Conservation (phyloP, 306 rosid genomes). For the Hippophae tibetana region DNA sequence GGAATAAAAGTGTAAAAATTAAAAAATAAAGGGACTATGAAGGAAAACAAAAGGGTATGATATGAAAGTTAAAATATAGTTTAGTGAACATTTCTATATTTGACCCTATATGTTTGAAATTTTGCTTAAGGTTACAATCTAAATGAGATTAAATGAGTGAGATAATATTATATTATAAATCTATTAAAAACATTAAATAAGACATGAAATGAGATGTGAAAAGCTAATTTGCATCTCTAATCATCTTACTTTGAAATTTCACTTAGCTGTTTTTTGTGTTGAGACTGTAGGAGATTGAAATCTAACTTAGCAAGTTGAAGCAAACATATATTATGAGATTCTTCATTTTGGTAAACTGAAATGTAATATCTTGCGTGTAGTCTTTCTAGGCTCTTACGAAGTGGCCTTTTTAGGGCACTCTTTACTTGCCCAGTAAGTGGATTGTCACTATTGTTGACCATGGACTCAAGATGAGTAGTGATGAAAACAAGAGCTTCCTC, state of each 20-base stretch:
- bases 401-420: conserved; percentile 3
- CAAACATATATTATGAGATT: conserved; percentile 9
- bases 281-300: conserved; percentile 26
- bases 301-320: conserved; percentile 25
- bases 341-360: conserved; percentile 13
- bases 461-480: conserved; percentile 19
- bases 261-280: conserved; percentile 25
- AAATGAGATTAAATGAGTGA: no score
- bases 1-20: no score
- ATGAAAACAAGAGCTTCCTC: conserved; percentile 23
- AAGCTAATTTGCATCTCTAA: no score
- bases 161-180: no score
- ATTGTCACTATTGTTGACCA: neutral
- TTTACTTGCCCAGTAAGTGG: conserved; percentile 8
- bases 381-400: conserved; percentile 21
- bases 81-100: no score
- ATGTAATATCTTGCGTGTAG: conserved; percentile 14
- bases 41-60: no score
- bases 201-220: no score
- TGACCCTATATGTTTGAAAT: no score
- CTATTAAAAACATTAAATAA: no score
- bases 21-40: no score
- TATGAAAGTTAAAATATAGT: no score
- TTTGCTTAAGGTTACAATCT: no score
- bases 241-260: conserved; percentile 16